A percentile compares a stretch with the other conserved stretches of the same genome.
phyloP scores from a whole-genome alignment of 306 rosid genomes.

The Medicago arabica region DNA sequence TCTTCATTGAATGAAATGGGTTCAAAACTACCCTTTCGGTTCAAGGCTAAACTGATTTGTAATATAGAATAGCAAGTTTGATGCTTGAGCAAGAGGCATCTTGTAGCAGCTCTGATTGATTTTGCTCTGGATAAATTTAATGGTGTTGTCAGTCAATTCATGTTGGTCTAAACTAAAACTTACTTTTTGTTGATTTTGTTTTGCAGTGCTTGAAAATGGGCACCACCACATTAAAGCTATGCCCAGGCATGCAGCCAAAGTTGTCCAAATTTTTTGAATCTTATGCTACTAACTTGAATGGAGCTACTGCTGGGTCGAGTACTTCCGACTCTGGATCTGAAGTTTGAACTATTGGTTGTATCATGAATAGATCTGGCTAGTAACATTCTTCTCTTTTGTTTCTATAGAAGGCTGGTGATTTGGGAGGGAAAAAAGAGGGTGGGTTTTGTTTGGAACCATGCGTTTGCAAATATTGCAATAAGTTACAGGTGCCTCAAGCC shows the following conservation, averaged over 20 bases:
- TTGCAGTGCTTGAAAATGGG: constrained; percentile 68
- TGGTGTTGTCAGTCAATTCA: neutral
- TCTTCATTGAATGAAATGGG: neutral
- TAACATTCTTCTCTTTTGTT: constrained; percentile 59
- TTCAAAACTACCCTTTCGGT: constrained; percentile 13
- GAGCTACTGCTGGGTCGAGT: constrained; percentile 69
- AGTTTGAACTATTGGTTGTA: constrained; percentile 58
- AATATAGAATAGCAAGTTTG: neutral
- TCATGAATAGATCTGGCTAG: constrained; percentile 66
- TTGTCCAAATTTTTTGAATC: constrained; percentile 68
- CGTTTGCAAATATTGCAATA: constrained; percentile 95
- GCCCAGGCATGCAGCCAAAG: constrained; percentile 76
- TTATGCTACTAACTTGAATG: constrained; percentile 61
- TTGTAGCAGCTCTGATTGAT: constrained; percentile 16
- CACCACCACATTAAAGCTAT: constrained; percentile 58
- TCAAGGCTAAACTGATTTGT: constrained; percentile 15
- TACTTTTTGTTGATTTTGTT: constrained; percentile 33
- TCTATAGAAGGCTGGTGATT: constrained; percentile 64
- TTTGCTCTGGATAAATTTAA: neutral
- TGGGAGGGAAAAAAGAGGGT: constrained; percentile 60
- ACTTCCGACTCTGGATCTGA: constrained; percentile 82
- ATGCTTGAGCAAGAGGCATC: constrained; percentile 12
- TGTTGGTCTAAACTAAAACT: constrained; percentile 15
- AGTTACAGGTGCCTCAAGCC: constrained; percentile 87
- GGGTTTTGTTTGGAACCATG: constrained; percentile 75